Base-by-base conservation (phyloP, 306 rosid genomes). In the Mucuna pruriens region DNA sequence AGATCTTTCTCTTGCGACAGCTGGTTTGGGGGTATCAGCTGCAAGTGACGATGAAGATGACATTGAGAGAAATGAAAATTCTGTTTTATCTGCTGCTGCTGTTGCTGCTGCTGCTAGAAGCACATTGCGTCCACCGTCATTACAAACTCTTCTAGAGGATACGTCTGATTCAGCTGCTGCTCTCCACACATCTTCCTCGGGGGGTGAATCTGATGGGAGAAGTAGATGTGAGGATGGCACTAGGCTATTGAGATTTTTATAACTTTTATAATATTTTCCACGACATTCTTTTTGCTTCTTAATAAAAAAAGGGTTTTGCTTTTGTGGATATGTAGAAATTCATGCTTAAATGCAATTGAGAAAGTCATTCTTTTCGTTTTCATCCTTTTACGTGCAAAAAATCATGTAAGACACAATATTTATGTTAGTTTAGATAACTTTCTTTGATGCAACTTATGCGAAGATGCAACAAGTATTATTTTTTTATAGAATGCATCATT, bases 51-150 rank as follows among this genome's bases (percentile, higher is more conserved):
- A 93, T 42, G 99, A 96, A 78, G 97, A 94, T 86, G 94, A 90
- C 72, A 70, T 20, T 76, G 97, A 85, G 54, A 85, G n/a, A 62
- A 93, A 85, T 68, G 88, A 93, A 84, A 89, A 67, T 76, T 88
- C 97, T 4, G 91, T 67, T 85, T 85, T 96, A 73, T 96, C 99
- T 63, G 97, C 98, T 2, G 97, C 94, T 78, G 94, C 79, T 78
- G 97, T 93, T 81, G 99, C 98, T 68, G 98, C 98, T 48, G 94
- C 97, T 76, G 94, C 98, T 36, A 93, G 99, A 84, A 94, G 97
- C 85, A 90, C 98, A 58, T 82, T 96, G 86, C 97, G 98, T 39
- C 97, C 98, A 2, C 98, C 99, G 58, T 96, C 99, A 62, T 89
- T 96, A 90, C 98, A 96, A 85, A 89, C 98, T 38, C 99, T 96